Conservation (phyloP, 2,329 filamentous ascomycete species). For the Phaeosphaeria sp. region DNA sequence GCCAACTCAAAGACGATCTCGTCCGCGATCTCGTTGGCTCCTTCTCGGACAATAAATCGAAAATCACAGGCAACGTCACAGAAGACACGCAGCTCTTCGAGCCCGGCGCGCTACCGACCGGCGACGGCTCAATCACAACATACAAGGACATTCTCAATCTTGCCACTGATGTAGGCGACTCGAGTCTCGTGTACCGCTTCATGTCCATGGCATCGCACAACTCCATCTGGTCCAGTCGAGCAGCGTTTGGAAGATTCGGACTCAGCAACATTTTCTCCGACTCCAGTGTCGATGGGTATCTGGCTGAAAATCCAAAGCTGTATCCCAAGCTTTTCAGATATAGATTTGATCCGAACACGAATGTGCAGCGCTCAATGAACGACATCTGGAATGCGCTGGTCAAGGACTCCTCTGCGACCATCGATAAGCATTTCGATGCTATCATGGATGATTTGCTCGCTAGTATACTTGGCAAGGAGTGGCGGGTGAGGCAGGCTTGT, state of each 20-base stretch:
- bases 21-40: conserved; percentile 87
- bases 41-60: conserved; percentile 77
- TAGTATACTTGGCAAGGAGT: conserved; percentile 88
- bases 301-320: conserved; percentile 86
- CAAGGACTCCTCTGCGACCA: conserved; percentile 78
- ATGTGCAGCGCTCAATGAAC: conserved; percentile 94
- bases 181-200: conserved; percentile 95
- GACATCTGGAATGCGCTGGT: conserved; percentile 98
- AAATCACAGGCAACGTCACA: conserved; percentile 77
- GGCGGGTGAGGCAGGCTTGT: conserved; percentile 90
- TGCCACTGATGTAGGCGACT: conserved; percentile 95
- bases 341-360: conserved; percentile 91
- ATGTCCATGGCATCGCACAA: conserved; percentile 97
- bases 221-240: conserved; percentile 95
- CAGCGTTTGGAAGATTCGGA: conserved; percentile 92
- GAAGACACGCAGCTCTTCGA: conserved; percentile 94
- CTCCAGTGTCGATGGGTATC: conserved; percentile 70
- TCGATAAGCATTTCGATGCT: conserved; percentile 82
- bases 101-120: conserved; percentile 85
- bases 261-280: conserved; percentile 91
- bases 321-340: conserved; percentile 96
- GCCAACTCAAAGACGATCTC: conserved; percentile 78
- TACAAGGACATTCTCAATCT: conserved; percentile 97
- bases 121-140: conserved; percentile 88
- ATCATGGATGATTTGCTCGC: conserved; percentile 88